Base-by-base conservation (phyloP, 257 asterid species). In the Nicotiana benthamiana region DNA sequence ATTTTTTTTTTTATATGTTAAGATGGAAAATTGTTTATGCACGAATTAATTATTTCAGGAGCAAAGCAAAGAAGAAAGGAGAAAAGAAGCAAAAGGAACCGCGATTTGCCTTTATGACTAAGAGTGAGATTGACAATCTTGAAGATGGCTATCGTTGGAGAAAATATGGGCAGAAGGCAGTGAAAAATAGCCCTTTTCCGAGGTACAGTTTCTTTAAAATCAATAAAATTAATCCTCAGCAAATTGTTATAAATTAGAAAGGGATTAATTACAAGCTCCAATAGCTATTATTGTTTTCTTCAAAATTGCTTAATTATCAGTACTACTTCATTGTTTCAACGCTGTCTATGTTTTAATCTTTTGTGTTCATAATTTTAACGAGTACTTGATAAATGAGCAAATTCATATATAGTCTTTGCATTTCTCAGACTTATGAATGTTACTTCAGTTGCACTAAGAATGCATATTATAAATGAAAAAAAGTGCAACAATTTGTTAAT, bases 61-160 rank as follows among this genome's bases (percentile, higher is more conserved):
- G 86, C 40, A 89, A 87, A 80, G 81, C 79, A 5, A 88, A 83
- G 80, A 89, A 76, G 82, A 94, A 89, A 77, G 90, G 82, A 10
- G 95, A 85, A 87, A 92, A 91, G 77, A 94, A 85, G 89, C 85
- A 83, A 83, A 89, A 80, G 75, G 90, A 86, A 48, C 86, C 87
- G 1, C 82, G 97, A 24, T 85, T 92, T 56, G 94, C 98, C 17
- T 92, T 94, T 91, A 86, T 87, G 93, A 94, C 98, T 0, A 94
- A 92, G 87, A 91, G 94, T 60, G 97, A 92, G 46, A 86, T 88
- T 17, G 97, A 94, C 79, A 90, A 90, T 81, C 93, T 94, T 77
- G 98, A 92, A 80, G 98, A 93, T 89, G 97, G 98, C 62, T 93
- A 92, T 46, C 85, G 94, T 81, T 93, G 98, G 97, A 92, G 98